These are phyloP conservation scores for Neurospora tetrasperma DNA, from an alignment of 495 filamentous ascomycete genomes.

Conservation along the genomic window DNA sequence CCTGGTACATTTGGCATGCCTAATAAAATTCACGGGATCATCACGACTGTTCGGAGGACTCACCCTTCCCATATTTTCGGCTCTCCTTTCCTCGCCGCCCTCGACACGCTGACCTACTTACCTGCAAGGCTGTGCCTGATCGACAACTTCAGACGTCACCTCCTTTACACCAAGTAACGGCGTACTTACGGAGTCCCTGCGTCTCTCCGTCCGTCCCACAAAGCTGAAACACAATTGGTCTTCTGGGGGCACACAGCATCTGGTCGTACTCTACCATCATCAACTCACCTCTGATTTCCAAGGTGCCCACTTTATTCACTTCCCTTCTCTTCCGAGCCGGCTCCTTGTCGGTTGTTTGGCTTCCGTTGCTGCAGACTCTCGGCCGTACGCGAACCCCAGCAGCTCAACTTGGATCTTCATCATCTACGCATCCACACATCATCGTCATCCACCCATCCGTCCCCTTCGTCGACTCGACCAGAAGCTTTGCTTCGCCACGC, in stretches of 20 bases:
- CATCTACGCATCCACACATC: neutral
- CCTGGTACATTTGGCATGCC: neutral
- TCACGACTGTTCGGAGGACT: constrained; percentile 2
- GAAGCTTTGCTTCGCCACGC: neutral
- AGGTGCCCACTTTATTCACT: constrained; percentile 5
- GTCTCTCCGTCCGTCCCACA: constrained; percentile 13
- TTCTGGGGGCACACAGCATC: constrained; percentile 10
- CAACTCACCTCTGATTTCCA: constrained; percentile 4
- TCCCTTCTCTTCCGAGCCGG: neutral
- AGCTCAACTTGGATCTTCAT: neutral
- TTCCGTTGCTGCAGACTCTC: neutral
- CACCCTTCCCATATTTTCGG: neutral
- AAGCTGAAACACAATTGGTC: constrained; percentile 24
- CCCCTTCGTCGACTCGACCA: neutral
- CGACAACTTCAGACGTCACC: constrained; percentile 23
- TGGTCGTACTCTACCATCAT: constrained; percentile 11
- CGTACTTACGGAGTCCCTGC: constrained; percentile 7
- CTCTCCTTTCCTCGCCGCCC: neutral
- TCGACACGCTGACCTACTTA: neutral
- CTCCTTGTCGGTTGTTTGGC: neutral
- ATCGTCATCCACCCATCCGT: neutral
- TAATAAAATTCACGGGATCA: constrained; percentile 6
- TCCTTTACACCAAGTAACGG: constrained; percentile 3
- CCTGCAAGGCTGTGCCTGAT: constrained; percentile 25
- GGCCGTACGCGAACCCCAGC: neutral